A percentile compares a stretch with the other conserved stretches of the same genome.
These are phyloP conservation scores for Pinus taeda DNA, from an alignment of 75 land plant genomes.

Conservation along the genomic window DNA sequence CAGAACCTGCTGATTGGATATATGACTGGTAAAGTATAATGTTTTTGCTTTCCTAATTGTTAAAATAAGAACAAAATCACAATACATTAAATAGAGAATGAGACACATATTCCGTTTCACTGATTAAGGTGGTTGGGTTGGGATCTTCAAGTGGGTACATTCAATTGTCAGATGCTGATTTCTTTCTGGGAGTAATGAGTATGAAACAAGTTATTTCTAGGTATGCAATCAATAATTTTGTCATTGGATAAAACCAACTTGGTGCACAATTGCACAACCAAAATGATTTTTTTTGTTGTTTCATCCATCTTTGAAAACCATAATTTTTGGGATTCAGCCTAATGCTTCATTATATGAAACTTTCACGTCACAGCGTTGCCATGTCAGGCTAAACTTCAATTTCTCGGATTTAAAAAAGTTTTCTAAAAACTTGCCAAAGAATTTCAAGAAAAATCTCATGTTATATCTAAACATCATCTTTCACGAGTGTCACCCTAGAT, in stretches of 20 bases:
- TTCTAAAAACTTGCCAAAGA: background rate
- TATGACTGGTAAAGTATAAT: slow-evolving; percentile 42
- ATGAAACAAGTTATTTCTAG: background rate
- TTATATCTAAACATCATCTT: background rate
- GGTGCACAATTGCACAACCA: background rate
- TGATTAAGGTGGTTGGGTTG: background rate
- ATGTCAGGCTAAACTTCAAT: background rate
- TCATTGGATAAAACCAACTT: background rate
- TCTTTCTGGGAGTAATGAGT: background rate
- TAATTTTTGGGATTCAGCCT: too few species aligned
- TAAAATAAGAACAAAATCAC: background rate
- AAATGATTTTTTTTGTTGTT: background rate
- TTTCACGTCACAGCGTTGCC: background rate
- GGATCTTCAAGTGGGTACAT: background rate
- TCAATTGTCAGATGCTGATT: background rate
- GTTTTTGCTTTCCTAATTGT: background rate
- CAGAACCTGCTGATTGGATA: too few species aligned
- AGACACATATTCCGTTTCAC: background rate
- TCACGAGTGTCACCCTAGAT: background rate
- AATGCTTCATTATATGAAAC: background rate
- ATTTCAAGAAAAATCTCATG: background rate
- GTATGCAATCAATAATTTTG: background rate
- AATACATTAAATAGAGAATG: background rate
- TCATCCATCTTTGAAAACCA: too few species aligned
- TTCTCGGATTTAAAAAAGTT: background rate